A percentile compares a stretch with the other conserved stretches of the same genome.
phyloP scores from a whole-genome alignment of 139 green algal species.

The Haematococcus lacustris region DNA sequence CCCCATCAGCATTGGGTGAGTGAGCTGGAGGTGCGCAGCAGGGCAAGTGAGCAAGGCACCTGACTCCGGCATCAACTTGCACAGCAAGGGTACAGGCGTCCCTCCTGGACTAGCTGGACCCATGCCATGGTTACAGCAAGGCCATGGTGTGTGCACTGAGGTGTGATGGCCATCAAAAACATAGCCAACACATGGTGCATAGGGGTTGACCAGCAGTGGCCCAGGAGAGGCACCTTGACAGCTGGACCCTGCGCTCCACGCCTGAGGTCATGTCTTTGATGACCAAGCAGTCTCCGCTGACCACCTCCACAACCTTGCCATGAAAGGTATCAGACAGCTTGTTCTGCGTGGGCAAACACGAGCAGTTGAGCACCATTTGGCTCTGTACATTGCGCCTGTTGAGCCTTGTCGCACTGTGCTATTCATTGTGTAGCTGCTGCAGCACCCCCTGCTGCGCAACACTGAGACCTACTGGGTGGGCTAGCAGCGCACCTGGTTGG shows the following conservation, averaged over 20 bases:
- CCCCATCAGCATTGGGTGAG: too few species aligned
- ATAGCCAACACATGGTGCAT: background rate
- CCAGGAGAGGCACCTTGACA: slow-evolving; percentile 50
- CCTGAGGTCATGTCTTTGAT: slow-evolving; percentile 57
- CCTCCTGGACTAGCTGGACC: background rate
- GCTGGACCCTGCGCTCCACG: slow-evolving; percentile 69
- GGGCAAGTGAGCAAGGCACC: too few species aligned
- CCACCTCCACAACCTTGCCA: slow-evolving; percentile 79
- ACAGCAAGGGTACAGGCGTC: too few species aligned
- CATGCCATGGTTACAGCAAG: background rate
- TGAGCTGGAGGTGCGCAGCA: too few species aligned
- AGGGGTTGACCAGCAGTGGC: background rate
- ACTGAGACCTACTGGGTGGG: background rate
- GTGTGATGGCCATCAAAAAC: background rate
- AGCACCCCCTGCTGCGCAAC: background rate
- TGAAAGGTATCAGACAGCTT: slow-evolving; percentile 67
- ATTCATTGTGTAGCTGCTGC: background rate
- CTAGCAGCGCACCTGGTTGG: slow-evolving; percentile 9
- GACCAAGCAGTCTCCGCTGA: slow-evolving; percentile 84
- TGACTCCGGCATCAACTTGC: too few species aligned
- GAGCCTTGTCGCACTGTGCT: background rate
- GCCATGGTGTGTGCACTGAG: background rate
- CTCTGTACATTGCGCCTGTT: background rate
- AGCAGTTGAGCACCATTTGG: background rate
- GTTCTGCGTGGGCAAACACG: slow-evolving; percentile 15